Evolutionary conservation across 2,329 filamentous ascomycete genomes (phyloP), one percentile per base, ranked within the genome.

Genomic region (Tolypocladium tundrense): DNA sequence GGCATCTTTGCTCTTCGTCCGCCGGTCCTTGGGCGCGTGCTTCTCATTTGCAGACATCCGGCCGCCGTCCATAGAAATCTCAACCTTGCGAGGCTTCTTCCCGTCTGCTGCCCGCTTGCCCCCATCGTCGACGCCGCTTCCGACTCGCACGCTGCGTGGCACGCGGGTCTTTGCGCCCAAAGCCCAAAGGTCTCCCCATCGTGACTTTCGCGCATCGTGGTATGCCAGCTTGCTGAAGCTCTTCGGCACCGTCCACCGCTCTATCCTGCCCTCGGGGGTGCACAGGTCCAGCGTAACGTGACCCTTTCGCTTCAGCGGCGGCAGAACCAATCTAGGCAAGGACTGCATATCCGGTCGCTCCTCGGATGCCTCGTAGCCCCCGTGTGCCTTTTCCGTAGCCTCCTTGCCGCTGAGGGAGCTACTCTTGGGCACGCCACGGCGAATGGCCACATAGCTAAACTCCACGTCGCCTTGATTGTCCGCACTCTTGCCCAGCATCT

Each of bases 181-280:
- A 0, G 93, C 91, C 94, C 94, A 99, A 11, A 97, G 78, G 70
- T 97, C 94, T 43, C 94, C 94, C 94, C 93, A 97, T 56, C 76
- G 77, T 0, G 88, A 83, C 75, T 99, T 99, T 61, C 94, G 85
- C 41, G 94, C 94, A 69, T 97, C 94, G 65, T 89, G 90, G 75
- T 93, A 97, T 1, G 91, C 91, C 66, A 88, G 85, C 65, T 83
- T 86, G 70, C 87, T 87, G 73, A 87, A 94, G 60, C 86, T 91
- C 64, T 86, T 86, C 1, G 93, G 90, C 0, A 99, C 87, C 0
- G 88, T 94, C 94, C 94, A 99, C 57, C 94, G 89, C 77, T 99
- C 93, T 40, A 97, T 85, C 48, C 82, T 85, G 39, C 90, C 94
- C 1, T 84, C 80, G 0, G 93, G 88, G 0, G 94, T 97, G 77